phyloP scores from a whole-genome alignment of 495 filamentous ascomycete genomes.

The Clavariopsis aquatica region DNA sequence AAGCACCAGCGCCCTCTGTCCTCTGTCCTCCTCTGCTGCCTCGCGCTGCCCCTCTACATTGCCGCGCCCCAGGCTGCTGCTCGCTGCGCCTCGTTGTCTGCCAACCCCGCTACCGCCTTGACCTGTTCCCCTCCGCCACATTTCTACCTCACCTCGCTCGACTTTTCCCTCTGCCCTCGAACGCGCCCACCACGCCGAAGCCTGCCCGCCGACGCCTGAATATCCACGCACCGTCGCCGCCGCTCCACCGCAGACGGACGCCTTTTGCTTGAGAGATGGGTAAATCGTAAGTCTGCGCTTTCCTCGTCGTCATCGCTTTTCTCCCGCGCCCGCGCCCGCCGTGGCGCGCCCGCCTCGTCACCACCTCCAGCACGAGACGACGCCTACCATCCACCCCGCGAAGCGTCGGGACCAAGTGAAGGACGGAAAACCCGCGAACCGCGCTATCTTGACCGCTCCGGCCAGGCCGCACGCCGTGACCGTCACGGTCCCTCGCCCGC shows the following conservation, averaged over 20 bases:
- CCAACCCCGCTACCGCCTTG: neutral
- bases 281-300: constrained; percentile 38
- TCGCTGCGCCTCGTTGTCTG: constrained; percentile 3
- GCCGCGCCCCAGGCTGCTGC: neutral
- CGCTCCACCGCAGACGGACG: constrained; percentile 7
- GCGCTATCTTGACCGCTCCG: neutral
- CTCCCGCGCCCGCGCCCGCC: neutral
- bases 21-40: no score
- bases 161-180: neutral
- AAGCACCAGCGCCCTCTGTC: neutral
- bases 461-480: neutral
- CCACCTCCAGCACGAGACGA: constrained; percentile 8
- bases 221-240: neutral
- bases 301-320: constrained; percentile 10
- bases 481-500: neutral
- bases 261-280: constrained; percentile 31
- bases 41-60: neutral
- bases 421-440: neutral
- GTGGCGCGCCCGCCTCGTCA: constrained; percentile 1
- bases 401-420: neutral
- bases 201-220: no score
- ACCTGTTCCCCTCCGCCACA: neutral
- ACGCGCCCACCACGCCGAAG: no score
- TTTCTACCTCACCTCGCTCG: constrained; percentile 1
- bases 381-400: constrained; percentile 9